Base-by-base conservation (phyloP, 371 early-diverging fungal species). In the Mortierella sp. region DNA sequence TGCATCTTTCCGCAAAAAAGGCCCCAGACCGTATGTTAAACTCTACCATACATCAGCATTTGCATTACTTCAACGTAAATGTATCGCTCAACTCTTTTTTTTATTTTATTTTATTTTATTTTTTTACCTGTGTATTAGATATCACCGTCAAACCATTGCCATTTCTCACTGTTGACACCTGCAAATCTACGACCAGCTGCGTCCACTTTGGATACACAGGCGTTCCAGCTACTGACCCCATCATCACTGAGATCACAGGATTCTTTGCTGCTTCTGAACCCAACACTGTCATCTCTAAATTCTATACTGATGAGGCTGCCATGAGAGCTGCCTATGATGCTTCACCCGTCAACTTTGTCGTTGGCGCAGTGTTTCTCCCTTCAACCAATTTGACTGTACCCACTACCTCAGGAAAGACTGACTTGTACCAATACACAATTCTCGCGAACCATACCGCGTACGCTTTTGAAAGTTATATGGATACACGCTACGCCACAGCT, bases 191-290 rank as follows among this genome's bases (percentile, higher is more conserved):
- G 10, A 55, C 84, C n/a, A 69, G 60, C 32, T 86, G 86, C 63
- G 70, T 81, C 16, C 73, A 83, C 58, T 74, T 86, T 68, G 86
- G 82, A 52, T 85, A 73, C 58, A 83, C 85, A 11, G 85, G 82
- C 9, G 38, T 75, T 9, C 81, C 82, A 0, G 24, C 70, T 19
- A 69, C 75, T 15, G 84, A 76, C 52, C 83, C 82, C 41, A 63
- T 86, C 38, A 64, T 84, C 38, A 43, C 69, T 0, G 78, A 84
- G 50, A 74, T 86, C n/a, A 10, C 61, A 21, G 58, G 69, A 28
- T 77, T 86, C 67, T 75, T 84, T 36, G n/a, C 69, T 11, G 80
- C 79, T 8, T 82, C 85, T 3, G 85, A 85, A 50, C 83, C 84
- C 28, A 16, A 74, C 10, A 15, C 59, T 0, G 74, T 79, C 19